phyloP scores from a whole-genome alignment of 1,284 basidiomycete species.

The Puccinia polysora region DNA sequence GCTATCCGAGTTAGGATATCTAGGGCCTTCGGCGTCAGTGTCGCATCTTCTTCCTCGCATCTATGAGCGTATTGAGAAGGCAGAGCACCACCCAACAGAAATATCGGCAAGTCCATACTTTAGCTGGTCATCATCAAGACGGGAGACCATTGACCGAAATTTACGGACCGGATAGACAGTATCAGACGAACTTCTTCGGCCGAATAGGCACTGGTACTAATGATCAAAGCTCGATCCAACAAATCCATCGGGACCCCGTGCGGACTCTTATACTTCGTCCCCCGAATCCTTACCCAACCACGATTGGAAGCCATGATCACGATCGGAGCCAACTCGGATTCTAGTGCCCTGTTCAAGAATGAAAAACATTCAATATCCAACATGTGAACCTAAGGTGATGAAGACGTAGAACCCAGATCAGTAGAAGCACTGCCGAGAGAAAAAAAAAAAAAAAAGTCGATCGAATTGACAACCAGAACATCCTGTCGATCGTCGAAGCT shows the following conservation, averaged over 20 bases:
- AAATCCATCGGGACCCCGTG: conserved; percentile 93
- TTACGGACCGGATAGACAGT: conserved; percentile 74
- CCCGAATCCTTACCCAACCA: conserved; percentile 88
- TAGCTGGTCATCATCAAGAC: background rate
- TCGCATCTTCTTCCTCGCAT: conserved; percentile 92
- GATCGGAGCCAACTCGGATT: conserved; percentile 84
- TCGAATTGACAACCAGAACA: conserved; percentile 28
- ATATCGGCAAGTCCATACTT: no score
- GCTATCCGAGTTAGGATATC: conserved; percentile 79
- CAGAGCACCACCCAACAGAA: background rate
- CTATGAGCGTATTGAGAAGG: no score
- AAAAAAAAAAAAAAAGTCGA: background rate
- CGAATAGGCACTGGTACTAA: conserved; percentile 83
- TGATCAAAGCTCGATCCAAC: conserved; percentile 89
- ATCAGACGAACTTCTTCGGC: conserved; percentile 83
- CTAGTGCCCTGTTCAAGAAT: conserved; percentile 91
- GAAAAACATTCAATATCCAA: conserved; percentile 99
- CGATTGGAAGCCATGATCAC: conserved; percentile 99
- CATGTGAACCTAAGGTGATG: conserved; percentile 90
- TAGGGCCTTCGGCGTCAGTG: conserved; percentile 69
- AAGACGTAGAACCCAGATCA: background rate
- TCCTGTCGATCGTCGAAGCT: conserved; percentile 25
- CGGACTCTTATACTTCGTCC: conserved; percentile 87
- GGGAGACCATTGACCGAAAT: no score
- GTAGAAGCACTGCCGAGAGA: background rate